A percentile compares a stretch with the other conserved stretches of the same genome.
Conservation (phyloP, 495 filamentous ascomycete genomes). For the Penicillium nucicola region DNA sequence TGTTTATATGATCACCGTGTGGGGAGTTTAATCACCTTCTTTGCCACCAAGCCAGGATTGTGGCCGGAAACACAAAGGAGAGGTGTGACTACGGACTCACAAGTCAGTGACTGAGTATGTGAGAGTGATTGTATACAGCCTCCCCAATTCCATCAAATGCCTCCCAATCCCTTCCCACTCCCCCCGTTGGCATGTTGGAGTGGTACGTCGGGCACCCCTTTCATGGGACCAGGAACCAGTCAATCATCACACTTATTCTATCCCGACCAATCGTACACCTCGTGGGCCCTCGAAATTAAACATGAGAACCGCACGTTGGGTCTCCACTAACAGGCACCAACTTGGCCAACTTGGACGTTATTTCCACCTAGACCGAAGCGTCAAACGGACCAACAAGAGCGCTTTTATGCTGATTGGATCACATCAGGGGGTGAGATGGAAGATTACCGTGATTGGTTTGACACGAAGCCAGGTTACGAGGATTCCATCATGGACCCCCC, state of each 20-base stretch:
- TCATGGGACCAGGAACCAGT: constrained; percentile 11
- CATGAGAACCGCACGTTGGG: neutral
- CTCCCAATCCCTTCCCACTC: too few relatives aligned
- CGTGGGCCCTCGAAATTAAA: neutral
- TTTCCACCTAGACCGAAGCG: neutral
- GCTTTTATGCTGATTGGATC: constrained; percentile 16
- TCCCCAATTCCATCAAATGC: too few relatives aligned
- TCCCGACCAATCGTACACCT: neutral
- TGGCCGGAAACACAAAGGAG: too few relatives aligned
- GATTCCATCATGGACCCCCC: constrained; percentile 8
- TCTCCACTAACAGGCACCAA: neutral
- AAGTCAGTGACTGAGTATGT: too few relatives aligned
- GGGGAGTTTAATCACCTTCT: neutral
- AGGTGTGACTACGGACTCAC: too few relatives aligned
- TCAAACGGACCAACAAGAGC: constrained; percentile 2
- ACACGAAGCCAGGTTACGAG: neutral
- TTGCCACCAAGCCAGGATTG: too few relatives aligned
- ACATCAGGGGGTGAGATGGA: neutral
- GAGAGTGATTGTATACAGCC: too few relatives aligned
- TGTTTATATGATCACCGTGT: neutral
- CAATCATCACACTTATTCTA: neutral
- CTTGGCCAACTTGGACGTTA: too few relatives aligned
- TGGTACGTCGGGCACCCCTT: constrained; percentile 8
- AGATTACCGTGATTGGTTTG: constrained; percentile 15
- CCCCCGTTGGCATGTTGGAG: constrained; percentile 8